A percentile compares a stretch with the other conserved stretches of the same genome.
Conservation (phyloP, 345 rosid genomes). For the Eucalyptus sp. region DNA sequence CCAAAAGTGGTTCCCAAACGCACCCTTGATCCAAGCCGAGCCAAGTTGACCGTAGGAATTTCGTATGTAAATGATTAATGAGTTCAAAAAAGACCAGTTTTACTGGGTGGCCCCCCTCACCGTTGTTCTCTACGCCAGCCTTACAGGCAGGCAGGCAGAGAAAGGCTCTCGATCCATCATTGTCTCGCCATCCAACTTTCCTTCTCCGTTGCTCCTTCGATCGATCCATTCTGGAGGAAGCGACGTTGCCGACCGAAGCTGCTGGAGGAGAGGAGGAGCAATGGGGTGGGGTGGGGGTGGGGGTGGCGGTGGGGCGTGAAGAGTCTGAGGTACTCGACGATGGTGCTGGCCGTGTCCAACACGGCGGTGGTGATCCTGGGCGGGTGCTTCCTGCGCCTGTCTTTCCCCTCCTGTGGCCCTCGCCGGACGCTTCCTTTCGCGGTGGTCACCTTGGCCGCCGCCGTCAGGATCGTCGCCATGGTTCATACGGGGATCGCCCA, state of each 20-base stretch:
- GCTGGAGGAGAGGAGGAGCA: not conserved
- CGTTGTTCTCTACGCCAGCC: not conserved
- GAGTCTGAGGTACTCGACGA: conserved; percentile 32
- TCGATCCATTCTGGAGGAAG: not conserved
- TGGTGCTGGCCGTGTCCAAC: conserved; percentile 39
- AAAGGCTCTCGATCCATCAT: not conserved
- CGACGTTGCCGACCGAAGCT: not conserved
- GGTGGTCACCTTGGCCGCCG: conserved; percentile 39
- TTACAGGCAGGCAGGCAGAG: not conserved
- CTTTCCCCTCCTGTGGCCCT: conserved; percentile 22
- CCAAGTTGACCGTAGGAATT: too few relatives aligned
- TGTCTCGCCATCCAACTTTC: not conserved
- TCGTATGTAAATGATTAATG: not conserved
- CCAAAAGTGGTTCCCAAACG: too few relatives aligned
- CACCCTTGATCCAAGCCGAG: not conserved
- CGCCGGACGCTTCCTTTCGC: conserved; percentile 12
- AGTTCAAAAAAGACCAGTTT: not conserved
- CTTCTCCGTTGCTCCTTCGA: not conserved
- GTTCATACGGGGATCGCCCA: conserved; percentile 49
- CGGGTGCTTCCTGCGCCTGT: conserved; percentile 15
- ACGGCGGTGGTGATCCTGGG: conserved; percentile 32
- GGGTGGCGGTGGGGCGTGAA: not conserved
- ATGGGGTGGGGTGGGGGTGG: not conserved
- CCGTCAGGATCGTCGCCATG: conserved; percentile 40
- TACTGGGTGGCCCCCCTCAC: not conserved